Evolutionary conservation across 768 basidiomycete species (phyloP).

Genomic region (Phanerochaete sordida): DNA sequence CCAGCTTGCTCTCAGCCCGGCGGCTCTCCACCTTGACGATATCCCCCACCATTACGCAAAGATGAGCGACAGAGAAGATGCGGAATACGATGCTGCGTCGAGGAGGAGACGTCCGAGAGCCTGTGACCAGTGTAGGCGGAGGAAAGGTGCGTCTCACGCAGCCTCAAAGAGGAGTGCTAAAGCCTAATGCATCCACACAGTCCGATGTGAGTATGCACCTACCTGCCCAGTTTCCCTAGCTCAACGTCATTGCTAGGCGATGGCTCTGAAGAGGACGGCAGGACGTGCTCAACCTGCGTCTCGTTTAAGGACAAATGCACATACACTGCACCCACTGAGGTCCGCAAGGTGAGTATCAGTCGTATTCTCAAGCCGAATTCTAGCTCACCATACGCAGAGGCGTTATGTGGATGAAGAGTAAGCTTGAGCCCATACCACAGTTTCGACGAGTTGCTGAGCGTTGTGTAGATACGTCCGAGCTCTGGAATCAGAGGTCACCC

Average conservation of each 20-base stretch:
- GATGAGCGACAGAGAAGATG: conserved; percentile 39
- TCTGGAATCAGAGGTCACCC: conserved; percentile 8
- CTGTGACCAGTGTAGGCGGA: not conserved
- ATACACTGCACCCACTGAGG: conserved; percentile 5
- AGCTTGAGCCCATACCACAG: not conserved
- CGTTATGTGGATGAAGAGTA: not conserved
- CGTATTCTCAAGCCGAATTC: not conserved
- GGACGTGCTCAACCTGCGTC: conserved; percentile 5
- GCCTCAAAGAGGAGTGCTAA: not conserved
- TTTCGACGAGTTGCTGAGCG: not conserved
- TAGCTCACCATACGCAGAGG: conserved; percentile 3
- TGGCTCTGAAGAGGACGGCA: not conserved
- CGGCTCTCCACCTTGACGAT: too few species aligned
- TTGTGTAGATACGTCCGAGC: conserved; percentile 8
- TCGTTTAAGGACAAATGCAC: conserved; percentile 4
- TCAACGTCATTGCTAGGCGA: not conserved
- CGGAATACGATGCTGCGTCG: conserved; percentile 11
- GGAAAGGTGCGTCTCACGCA: not conserved
- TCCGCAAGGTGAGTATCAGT: not conserved
- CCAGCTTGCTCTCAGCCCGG: too few species aligned
- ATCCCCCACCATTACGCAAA: too few species aligned
- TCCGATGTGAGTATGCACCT: conserved; percentile 6
- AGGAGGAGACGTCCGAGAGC: not conserved
- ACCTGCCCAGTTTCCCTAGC: not conserved
- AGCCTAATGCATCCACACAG: not conserved